phyloP scores from a whole-genome alignment of 148 eudicot genomes.

The Hydrangea macrophylla region DNA sequence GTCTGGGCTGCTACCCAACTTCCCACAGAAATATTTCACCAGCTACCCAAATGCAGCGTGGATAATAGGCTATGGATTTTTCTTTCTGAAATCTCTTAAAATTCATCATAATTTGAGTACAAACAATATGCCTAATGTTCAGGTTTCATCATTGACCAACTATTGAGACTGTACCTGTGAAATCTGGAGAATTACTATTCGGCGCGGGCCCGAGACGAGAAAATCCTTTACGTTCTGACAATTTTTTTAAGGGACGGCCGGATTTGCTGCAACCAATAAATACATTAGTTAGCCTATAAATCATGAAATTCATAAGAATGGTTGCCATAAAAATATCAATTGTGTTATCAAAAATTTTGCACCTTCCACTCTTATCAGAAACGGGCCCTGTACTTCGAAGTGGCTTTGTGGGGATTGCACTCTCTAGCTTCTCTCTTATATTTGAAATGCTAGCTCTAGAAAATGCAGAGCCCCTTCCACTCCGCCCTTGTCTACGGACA shows the following conservation, averaged over 20 bases:
- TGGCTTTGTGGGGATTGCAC: constrained; percentile 53
- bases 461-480: constrained; percentile 68
- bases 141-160: background rate
- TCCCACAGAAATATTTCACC: constrained; percentile 6
- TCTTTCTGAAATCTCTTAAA: background rate
- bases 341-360: constrained; percentile 6
- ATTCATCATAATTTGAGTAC: background rate
- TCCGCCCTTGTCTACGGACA: constrained; percentile 71
- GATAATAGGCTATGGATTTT: background rate
- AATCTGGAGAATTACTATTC: constrained; percentile 67
- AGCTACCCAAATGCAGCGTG: background rate
- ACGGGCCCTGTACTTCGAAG: constrained; percentile 53
- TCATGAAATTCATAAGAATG: constrained; percentile 7
- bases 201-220: constrained; percentile 61
- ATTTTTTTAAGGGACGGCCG: constrained; percentile 82
- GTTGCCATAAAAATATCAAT: background rate
- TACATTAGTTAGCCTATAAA: constrained; percentile 4
- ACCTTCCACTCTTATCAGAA: constrained; percentile 90
- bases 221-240: constrained; percentile 70
- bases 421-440: constrained; percentile 59
- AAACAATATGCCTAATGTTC: background rate
- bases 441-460: constrained; percentile 59
- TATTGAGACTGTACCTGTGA: constrained; percentile 41
- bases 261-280: constrained; percentile 57
- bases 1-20: too few species aligned